Percentiles rank a stretch among this genome's conserved stretches.
Conservation (phyloP, 805 yeast species). For the Cyberlindnera mississippiensis region DNA sequence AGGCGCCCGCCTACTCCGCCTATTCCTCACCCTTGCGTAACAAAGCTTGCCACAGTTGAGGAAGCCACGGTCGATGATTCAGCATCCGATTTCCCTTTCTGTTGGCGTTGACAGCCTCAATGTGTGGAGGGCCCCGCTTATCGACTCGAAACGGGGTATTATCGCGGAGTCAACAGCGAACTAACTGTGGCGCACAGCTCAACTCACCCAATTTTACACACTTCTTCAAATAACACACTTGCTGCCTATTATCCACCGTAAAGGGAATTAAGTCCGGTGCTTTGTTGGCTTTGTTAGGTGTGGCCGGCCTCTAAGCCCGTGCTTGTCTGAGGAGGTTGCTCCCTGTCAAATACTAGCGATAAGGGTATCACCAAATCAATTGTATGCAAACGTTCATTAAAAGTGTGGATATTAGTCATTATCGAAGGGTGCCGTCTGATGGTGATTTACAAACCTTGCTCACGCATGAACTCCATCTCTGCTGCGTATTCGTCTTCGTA, state of each 20-base stretch:
- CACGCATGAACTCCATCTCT: slow-evolving; percentile 25
- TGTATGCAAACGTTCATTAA: no score
- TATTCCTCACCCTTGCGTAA: not conserved
- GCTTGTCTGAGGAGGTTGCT: no score
- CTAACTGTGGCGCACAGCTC: not conserved
- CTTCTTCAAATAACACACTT: no score
- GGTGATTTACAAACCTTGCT: slow-evolving; percentile 7
- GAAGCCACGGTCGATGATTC: no score
- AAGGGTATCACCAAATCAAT: no score
- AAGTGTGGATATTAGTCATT: no score
- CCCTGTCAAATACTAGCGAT: not conserved
- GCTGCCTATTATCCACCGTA: no score
- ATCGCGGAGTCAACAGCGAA: not conserved
- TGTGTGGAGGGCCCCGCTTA: not conserved
- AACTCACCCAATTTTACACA: not conserved
- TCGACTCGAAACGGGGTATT: not conserved
- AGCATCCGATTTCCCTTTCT: no score
- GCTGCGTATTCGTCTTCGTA: slow-evolving; percentile 22
- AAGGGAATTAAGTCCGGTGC: not conserved
- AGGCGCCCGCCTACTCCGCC: not conserved
- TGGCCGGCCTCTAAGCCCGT: not conserved
- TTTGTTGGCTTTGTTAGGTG: not conserved
- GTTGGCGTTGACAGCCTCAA: no score
- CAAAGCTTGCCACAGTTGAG: no score
- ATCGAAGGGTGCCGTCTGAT: not conserved